Conservation (phyloP, 106 monocot genomes). For the Cymbidium sinense region DNA sequence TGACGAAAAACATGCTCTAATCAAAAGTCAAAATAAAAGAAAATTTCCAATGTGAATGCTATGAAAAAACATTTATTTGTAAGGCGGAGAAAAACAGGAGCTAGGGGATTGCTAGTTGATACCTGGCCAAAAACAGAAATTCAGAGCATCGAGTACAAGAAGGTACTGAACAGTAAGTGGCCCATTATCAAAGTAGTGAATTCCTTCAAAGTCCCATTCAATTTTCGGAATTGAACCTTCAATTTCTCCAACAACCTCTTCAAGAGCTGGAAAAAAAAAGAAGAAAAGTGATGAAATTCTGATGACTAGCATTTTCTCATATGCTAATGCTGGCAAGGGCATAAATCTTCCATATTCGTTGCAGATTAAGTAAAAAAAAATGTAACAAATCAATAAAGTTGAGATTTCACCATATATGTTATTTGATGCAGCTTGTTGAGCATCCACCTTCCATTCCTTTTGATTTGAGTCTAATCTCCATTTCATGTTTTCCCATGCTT, state of each 20-base stretch:
- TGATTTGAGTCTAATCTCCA: no score
- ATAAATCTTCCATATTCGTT: not conserved
- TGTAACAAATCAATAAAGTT: not conserved
- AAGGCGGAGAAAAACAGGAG: not conserved
- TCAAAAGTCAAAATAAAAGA: not conserved
- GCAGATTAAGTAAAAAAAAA: not conserved
- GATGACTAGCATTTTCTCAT: not conserved
- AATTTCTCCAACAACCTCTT: constrained; percentile 60
- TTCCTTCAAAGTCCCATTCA: constrained; percentile 96
- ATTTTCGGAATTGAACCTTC: constrained; percentile 74
- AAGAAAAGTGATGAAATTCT: not conserved
- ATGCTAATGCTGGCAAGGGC: not conserved
- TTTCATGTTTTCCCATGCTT: no score
- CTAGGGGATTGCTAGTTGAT: not conserved
- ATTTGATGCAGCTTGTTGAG: no score
- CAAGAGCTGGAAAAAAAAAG: constrained; percentile 46
- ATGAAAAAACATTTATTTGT: not conserved
- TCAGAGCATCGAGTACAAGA: constrained; percentile 86
- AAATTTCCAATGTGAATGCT: not conserved
- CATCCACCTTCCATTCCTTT: no score
- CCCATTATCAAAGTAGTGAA: constrained; percentile 96
- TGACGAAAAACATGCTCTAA: not conserved
- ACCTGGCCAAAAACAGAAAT: constrained; percentile 99
- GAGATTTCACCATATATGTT: not conserved
- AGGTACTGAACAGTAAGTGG: constrained; percentile 96